phyloP scores from a whole-genome alignment of 1,284 basidiomycete genomes.

The Ustilago crameri region DNA sequence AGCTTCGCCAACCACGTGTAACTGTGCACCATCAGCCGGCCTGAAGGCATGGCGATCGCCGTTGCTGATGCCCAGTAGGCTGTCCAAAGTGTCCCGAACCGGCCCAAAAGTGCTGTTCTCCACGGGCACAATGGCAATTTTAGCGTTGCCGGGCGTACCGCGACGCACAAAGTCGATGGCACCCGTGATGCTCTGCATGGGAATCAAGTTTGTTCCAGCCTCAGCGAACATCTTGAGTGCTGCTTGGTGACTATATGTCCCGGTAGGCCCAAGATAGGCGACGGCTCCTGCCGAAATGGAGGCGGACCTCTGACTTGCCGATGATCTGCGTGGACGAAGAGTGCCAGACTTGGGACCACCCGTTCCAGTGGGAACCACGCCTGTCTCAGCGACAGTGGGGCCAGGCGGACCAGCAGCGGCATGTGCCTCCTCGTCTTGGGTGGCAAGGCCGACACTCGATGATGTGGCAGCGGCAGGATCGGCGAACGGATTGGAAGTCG shows the following conservation, averaged over 20 bases:
- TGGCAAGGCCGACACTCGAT: background rate
- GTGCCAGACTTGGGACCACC: constrained; percentile 55
- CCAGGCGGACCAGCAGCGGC: constrained; percentile 29
- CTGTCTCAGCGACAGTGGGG: constrained; percentile 54
- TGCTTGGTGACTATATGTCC: constrained; percentile 49
- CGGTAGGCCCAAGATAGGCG: constrained; percentile 47
- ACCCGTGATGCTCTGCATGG: constrained; percentile 48
- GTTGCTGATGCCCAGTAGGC: constrained; percentile 39
- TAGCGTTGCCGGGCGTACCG: constrained; percentile 44
- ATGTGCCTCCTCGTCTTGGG: constrained; percentile 12
- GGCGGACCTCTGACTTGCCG: constrained; percentile 37
- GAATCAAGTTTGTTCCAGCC: constrained; percentile 38
- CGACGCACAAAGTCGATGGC: constrained; percentile 53
- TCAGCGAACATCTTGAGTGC: constrained; percentile 47
- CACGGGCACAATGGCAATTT: constrained; percentile 45
- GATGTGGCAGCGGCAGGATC: constrained; percentile 16
- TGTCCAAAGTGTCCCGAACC: constrained; percentile 43
- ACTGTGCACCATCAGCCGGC: constrained; percentile 23
- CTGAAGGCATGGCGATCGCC: constrained; percentile 39
- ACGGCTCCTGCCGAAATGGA: constrained; percentile 48
- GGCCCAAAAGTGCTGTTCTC: constrained; percentile 53
- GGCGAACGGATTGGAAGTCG: constrained; percentile 32
- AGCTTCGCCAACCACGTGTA: constrained; percentile 45
- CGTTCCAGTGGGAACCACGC: constrained; percentile 42
- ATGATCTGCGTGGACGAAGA: constrained; percentile 41